A percentile compares a stretch with the other conserved stretches of the same genome.
Conservation (phyloP, 805 yeast genomes). For the Torulaspora franciscae region DNA sequence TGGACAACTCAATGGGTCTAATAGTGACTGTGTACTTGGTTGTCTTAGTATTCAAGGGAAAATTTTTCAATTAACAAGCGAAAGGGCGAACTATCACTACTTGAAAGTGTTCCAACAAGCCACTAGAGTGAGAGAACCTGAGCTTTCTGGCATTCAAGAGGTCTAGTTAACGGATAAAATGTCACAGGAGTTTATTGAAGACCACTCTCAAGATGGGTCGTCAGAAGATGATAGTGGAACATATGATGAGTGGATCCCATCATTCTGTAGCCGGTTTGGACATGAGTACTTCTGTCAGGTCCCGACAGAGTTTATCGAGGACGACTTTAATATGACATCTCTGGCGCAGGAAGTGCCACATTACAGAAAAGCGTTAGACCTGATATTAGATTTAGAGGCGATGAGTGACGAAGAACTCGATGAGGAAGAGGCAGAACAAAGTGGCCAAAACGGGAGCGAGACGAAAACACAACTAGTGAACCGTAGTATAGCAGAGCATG, state of each 20-base stretch:
- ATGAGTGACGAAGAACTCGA: constrained; percentile 38
- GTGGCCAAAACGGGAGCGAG: constrained; percentile 16
- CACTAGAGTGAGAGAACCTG: background rate
- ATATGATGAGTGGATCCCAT: constrained; percentile 72
- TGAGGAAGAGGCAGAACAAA: constrained; percentile 20
- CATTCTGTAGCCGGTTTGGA: constrained; percentile 71
- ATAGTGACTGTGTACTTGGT: background rate
- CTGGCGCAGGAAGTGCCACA: constrained; percentile 79
- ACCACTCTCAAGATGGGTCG: constrained; percentile 19
- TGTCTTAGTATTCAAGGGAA: background rate
- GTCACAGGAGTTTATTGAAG: constrained; percentile 27
- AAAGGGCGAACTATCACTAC: background rate
- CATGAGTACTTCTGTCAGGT: constrained; percentile 92
- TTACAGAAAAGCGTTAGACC: constrained; percentile 85
- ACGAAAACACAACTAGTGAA: constrained; percentile 41
- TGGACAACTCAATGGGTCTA: background rate
- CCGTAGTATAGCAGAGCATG: constrained; percentile 69
- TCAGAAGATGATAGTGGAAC: constrained; percentile 32
- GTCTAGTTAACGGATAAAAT: constrained; percentile 6
- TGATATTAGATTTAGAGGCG: constrained; percentile 77
- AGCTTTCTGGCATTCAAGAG: background rate
- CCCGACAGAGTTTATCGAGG: constrained; percentile 87
- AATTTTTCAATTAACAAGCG: constrained; percentile 1
- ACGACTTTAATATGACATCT: constrained; percentile 94
- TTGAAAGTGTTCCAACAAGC: background rate